phyloP scores from a whole-genome alignment of 1,139 yeast genomes.

The Debaryomyces subglobosus region DNA sequence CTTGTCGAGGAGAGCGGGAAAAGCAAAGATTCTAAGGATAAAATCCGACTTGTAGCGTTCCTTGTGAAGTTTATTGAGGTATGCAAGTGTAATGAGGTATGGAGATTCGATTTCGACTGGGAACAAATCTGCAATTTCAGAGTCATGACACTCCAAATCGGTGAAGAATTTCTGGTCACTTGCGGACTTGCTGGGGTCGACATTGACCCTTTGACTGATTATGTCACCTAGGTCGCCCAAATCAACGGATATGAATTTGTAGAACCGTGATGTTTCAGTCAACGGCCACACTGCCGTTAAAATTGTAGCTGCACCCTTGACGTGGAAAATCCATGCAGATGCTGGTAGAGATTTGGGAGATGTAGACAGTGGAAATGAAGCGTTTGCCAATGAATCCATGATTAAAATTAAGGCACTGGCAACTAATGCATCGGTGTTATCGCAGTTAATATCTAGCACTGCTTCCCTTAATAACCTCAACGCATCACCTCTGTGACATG shows the following conservation, averaged over 20 bases:
- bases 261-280: slow-evolving; percentile 74
- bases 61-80: slow-evolving; percentile 78
- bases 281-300: slow-evolving; percentile 94
- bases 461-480: slow-evolving; percentile 79
- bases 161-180: slow-evolving; percentile 43
- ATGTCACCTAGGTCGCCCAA: slow-evolving; percentile 83
- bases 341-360: slow-evolving; percentile 75
- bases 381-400: slow-evolving; percentile 93
- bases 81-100: slow-evolving; percentile 81
- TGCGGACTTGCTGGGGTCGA: slow-evolving; percentile 19
- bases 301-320: slow-evolving; percentile 94
- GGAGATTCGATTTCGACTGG: slow-evolving; percentile 87
- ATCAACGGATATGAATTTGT: slow-evolving; percentile 78
- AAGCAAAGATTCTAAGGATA: slow-evolving; percentile 84
- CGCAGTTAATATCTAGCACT: slow-evolving; percentile 77
- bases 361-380: slow-evolving; percentile 71
- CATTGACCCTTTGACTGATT: slow-evolving; percentile 51
- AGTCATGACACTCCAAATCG: slow-evolving; percentile 81
- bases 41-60: slow-evolving; percentile 86
- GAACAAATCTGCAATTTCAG: slow-evolving; percentile 79
- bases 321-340: slow-evolving; percentile 96
- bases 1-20: slow-evolving; percentile 88
- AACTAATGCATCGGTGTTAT: slow-evolving; percentile 89
- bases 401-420: slow-evolving; percentile 88
- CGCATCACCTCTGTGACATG: slow-evolving; percentile 87